phyloP scores from a whole-genome alignment of 805 yeast species.

The Maudiozyma barnettii region DNA sequence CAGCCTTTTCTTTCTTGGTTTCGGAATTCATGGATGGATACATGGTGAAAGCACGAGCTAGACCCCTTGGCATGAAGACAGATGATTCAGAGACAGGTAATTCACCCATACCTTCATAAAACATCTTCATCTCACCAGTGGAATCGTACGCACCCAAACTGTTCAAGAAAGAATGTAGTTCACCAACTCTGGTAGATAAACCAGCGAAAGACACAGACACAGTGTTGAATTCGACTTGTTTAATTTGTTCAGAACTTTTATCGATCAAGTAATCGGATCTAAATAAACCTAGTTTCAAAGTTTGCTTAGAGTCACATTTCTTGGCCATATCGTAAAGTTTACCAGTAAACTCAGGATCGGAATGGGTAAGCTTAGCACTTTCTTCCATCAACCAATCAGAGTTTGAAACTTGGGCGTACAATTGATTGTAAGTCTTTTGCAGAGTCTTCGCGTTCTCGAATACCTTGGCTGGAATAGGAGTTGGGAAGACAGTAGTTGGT shows the following conservation, averaged over 20 bases:
- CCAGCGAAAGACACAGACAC: conserved; percentile 95
- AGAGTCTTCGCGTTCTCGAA: conserved; percentile 59
- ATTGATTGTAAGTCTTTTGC: conserved; percentile 58
- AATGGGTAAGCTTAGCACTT: conserved; percentile 42
- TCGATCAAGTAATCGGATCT: conserved; percentile 84
- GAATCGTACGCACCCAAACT: conserved; percentile 42
- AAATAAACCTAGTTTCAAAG: conserved; percentile 70
- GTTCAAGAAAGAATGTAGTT: conserved; percentile 62
- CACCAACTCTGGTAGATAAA: conserved; percentile 68
- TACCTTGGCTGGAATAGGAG: conserved; percentile 66
- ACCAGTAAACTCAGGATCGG: conserved; percentile 75
- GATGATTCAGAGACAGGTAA: conserved; percentile 63
- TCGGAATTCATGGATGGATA: conserved; percentile 53
- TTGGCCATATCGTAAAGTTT: conserved; percentile 40
- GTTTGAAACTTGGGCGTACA: conserved; percentile 57
- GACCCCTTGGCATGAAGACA: conserved; percentile 10
- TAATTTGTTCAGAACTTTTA: conserved; percentile 39
- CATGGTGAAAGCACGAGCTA: conserved; percentile 7
- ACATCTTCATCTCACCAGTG: conserved; percentile 29
- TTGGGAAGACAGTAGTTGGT: conserved; percentile 85
- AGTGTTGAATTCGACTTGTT: conserved; percentile 95
- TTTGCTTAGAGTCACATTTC: conserved; percentile 44
- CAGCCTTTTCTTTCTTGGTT: conserved; percentile 39
- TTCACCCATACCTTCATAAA: conserved; percentile 32
- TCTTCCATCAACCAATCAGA: conserved; percentile 58